Evolutionary conservation across 2,329 filamentous ascomycete species (phyloP), one percentile per base, ranked within the genome.

Genomic region (Fusarium agapanthi): DNA sequence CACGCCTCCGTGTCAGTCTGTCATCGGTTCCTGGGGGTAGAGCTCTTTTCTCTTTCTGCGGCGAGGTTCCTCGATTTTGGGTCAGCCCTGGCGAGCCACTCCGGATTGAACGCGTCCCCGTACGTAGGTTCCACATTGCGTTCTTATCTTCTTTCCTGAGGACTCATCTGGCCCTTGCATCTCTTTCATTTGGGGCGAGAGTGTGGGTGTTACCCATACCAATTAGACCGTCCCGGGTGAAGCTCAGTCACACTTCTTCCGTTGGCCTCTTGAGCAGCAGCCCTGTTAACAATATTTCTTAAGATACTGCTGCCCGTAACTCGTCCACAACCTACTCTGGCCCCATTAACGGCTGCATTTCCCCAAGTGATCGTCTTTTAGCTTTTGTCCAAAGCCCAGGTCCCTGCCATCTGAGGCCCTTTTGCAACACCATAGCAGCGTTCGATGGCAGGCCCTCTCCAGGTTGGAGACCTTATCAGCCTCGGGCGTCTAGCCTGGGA

Each of bases 401-500:
- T 12, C 47, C 20, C 28, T 60, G 48, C 56, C 41, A 45, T 55
- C 43, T 53, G 41, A 61, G 59, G 51, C 37, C 38, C 34, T 48
- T 61, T 40, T 54, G 51, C 50, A 38, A 56, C 45, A 56, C 26
- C 48, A 61, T 59, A 62, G 35, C 55, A 69, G 48, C 57, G 59
- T 54, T 56, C 61, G 56, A 77, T 78, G 76, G 71, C 75, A 76
- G 74, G 75, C 28, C 57, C 71, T 57, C 51, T 79, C 35, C 77
- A 80, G 61, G 55, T 77, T 53, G 80, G 80, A 63, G 80, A 81
- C 61, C 45, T 81, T 40, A 69, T 81, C 68, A 80, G 70, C 63
- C 75, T 81, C 53, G 78, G 75, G 61, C 72, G 72, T 53, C 54
- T 81, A 53, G 79, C 79, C 45, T 81, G 80, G 80, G 75, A 81